Evolutionary conservation across 228 moss, liverwort and hornwort genomes (phyloP).

Genomic region (Sphagnum fallax): DNA sequence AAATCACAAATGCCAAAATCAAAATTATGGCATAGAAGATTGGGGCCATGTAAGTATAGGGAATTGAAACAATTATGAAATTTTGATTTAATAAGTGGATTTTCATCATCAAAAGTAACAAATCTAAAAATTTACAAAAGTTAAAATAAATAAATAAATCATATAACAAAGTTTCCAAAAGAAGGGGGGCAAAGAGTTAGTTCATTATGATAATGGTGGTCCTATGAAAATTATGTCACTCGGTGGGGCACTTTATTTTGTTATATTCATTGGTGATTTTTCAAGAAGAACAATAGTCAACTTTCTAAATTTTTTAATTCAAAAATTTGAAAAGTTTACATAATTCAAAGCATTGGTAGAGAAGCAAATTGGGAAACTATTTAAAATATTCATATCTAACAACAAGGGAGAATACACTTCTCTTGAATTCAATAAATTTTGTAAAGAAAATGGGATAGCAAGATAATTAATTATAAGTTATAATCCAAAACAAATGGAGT

Average conservation of each 20-base stretch:
- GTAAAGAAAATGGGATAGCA: background rate
- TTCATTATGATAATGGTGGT: background rate
- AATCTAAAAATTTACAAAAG: background rate
- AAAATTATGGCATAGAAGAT: background rate
- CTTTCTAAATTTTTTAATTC: background rate
- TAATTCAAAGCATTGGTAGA: background rate
- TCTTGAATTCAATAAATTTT: background rate
- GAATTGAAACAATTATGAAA: background rate
- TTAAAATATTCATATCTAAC: background rate
- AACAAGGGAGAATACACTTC: background rate
- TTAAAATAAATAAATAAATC: too few species aligned
- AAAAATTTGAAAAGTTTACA: background rate
- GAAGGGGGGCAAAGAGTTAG: background rate
- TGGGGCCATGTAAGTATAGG: background rate
- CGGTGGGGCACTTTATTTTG: background rate
- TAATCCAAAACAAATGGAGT: background rate
- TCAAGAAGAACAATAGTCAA: background rate
- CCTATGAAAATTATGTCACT: background rate
- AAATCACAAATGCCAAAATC: background rate
- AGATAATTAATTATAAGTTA: background rate
- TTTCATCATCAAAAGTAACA: background rate
- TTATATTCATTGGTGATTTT: background rate
- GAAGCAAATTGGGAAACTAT: background rate
- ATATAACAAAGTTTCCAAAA: constrained; percentile 1
- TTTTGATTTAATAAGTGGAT: background rate